Percentiles rank a stretch among this genome's conserved stretches.
Conservation (phyloP, 2,329 filamentous ascomycete genomes). For the Fusarium hainanense region DNA sequence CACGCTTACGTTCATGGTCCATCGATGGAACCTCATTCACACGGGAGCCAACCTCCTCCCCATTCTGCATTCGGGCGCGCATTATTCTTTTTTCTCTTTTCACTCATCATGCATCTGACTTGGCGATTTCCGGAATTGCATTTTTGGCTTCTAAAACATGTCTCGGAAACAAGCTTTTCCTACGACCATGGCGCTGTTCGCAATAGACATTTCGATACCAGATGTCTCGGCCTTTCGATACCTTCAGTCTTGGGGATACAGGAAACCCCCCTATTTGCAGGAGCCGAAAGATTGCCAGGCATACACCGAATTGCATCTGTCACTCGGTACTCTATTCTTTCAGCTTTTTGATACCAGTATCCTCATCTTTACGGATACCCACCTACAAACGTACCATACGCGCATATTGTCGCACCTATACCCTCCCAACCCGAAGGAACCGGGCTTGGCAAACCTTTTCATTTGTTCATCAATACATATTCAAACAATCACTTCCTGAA, state of each 20-base stretch:
- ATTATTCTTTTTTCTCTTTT: constrained; percentile 30
- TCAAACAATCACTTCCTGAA: constrained; percentile 30
- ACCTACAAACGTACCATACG: constrained; percentile 25
- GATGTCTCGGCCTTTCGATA: constrained; percentile 38
- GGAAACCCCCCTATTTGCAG: constrained; percentile 11
- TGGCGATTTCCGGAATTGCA: constrained; percentile 34
- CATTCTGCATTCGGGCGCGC: constrained; percentile 41
- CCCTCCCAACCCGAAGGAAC: constrained; percentile 33
- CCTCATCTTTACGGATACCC: constrained; percentile 37
- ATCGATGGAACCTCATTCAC: constrained; percentile 35
- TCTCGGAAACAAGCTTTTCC: constrained; percentile 33
- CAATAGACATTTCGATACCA: constrained; percentile 37
- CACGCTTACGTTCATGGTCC: constrained; percentile 38
- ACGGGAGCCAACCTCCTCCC: constrained; percentile 30
- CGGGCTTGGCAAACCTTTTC: constrained; percentile 31
- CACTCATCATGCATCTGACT: constrained; percentile 35
- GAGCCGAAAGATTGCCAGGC: constrained; percentile 15
- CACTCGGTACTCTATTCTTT: constrained; percentile 35
- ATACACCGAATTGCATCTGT: constrained; percentile 28
- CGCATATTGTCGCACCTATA: constrained; percentile 47
- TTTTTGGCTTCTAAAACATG: constrained; percentile 41
- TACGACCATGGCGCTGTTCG: constrained; percentile 35
- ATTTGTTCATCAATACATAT: constrained; percentile 44
- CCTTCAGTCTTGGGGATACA: constrained; percentile 14
- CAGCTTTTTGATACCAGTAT: constrained; percentile 46